Evolutionary conservation across 179 eudicot genomes (phyloP).

Genomic region (Spergularia azorica): DNA sequence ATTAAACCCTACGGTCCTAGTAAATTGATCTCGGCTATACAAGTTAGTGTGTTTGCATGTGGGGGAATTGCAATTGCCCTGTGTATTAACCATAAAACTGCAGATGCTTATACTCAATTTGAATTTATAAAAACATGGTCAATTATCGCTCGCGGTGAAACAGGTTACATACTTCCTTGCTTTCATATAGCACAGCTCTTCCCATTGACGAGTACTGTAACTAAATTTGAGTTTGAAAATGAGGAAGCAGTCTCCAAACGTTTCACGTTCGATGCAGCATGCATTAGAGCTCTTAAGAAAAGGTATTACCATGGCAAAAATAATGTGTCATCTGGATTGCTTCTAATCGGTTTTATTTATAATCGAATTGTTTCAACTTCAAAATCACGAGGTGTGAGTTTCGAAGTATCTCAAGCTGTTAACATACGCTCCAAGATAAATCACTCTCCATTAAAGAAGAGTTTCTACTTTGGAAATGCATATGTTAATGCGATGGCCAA

Average conservation of each 20-base stretch:
- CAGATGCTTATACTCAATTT: constrained; percentile 5
- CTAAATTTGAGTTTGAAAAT: background rate
- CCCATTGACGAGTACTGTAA: no score
- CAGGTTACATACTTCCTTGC: no score
- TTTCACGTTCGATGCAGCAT: constrained; percentile 18
- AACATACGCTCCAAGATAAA: constrained; percentile 5
- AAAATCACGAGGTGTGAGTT: background rate
- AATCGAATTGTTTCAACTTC: constrained; percentile 6
- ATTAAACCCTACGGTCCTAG: background rate
- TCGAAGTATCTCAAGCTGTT: constrained; percentile 9
- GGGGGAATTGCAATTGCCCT: constrained; percentile 29
- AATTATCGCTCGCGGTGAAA: constrained; percentile 3
- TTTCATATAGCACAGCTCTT: no score
- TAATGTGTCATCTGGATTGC: background rate
- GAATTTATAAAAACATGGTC: constrained; percentile 30
- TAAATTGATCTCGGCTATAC: constrained; percentile 17
- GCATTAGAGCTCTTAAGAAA: no score
- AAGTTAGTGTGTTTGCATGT: constrained; percentile 26
- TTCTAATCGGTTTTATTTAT: constrained; percentile 21
- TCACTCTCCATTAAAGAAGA: background rate
- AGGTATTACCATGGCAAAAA: no score
- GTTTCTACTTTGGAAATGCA: constrained; percentile 22
- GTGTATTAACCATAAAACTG: constrained; percentile 21
- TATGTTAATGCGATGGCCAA: constrained; percentile 7
- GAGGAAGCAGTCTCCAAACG: constrained; percentile 23